Evolutionary conservation across 78 protist genomes (phyloP).

Genomic region (Dictyostelium citrinum): DNA sequence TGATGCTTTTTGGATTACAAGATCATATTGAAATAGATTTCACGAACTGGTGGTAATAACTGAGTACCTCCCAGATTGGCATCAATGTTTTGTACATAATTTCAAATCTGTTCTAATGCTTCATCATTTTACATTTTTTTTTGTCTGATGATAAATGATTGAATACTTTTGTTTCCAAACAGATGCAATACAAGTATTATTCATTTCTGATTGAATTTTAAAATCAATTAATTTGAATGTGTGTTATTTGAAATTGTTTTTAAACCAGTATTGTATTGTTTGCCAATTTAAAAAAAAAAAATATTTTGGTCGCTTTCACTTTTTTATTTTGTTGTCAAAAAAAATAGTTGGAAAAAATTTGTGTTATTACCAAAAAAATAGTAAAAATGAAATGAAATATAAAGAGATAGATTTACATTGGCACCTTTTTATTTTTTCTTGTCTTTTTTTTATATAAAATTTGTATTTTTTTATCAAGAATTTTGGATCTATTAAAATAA

Average conservation of each 20-base stretch:
- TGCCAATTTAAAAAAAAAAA: too few relatives aligned
- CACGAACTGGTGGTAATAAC: not conserved
- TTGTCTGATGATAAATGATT: not conserved
- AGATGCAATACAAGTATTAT: not conserved
- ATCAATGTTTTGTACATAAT: not conserved
- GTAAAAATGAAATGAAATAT: too few relatives aligned
- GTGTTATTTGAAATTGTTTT: not conserved
- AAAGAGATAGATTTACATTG: too few relatives aligned
- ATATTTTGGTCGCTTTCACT: too few relatives aligned
- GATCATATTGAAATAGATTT: constrained; percentile 22
- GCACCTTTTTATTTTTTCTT: too few relatives aligned
- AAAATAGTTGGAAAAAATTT: too few relatives aligned
- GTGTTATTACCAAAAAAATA: too few relatives aligned
- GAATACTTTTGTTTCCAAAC: not conserved
- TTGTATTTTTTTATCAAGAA: too few relatives aligned
- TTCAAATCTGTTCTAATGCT: not conserved
- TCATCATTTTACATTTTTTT: not conserved
- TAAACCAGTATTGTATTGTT: not conserved
- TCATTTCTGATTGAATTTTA: not conserved
- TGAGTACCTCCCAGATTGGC: constrained; percentile 61
- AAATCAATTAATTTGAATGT: not conserved
- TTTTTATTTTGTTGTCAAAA: too few relatives aligned
- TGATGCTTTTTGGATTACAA: constrained; percentile 4
- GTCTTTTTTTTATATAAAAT: too few relatives aligned
- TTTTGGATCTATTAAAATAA: too few relatives aligned